phyloP scores from a whole-genome alignment of 108 stramenopile genomes.

The Fragilariopsis cylindrus region DNA sequence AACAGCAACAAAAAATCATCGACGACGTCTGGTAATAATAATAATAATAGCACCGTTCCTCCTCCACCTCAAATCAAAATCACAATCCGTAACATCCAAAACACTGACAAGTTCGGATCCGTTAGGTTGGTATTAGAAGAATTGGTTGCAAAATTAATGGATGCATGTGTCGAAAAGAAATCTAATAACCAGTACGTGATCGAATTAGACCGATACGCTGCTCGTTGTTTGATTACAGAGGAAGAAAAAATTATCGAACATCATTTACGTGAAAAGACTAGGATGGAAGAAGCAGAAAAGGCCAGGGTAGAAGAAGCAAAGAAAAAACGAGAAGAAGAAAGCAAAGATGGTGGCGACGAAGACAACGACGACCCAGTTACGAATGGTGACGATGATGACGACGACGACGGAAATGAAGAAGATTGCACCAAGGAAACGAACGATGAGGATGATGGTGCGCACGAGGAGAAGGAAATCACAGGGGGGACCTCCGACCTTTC shows the following conservation, averaged over 20 bases:
- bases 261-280: constrained; percentile 19
- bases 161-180: constrained; percentile 18
- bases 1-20: background rate
- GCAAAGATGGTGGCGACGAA: background rate
- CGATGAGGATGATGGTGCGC: background rate
- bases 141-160: constrained; percentile 25
- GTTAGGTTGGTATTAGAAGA: constrained; percentile 29
- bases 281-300: constrained; percentile 13
- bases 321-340: constrained; percentile 10
- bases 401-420: background rate
- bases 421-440: background rate
- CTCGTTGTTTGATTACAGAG: constrained; percentile 31
- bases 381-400: constrained; percentile 3
- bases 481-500: background rate
- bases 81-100: constrained; percentile 43
- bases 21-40: too few relatives aligned
- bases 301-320: constrained; percentile 4
- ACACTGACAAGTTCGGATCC: constrained; percentile 33
- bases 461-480: background rate
- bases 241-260: constrained; percentile 20
- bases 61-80: constrained; percentile 41
- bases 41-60: constrained; percentile 18
- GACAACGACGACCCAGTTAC: background rate
- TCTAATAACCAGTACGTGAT: constrained; percentile 14
- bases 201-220: constrained; percentile 26